phyloP scores from a whole-genome alignment of 176 grass and related monocot species.

The Melocanna baccifera region DNA sequence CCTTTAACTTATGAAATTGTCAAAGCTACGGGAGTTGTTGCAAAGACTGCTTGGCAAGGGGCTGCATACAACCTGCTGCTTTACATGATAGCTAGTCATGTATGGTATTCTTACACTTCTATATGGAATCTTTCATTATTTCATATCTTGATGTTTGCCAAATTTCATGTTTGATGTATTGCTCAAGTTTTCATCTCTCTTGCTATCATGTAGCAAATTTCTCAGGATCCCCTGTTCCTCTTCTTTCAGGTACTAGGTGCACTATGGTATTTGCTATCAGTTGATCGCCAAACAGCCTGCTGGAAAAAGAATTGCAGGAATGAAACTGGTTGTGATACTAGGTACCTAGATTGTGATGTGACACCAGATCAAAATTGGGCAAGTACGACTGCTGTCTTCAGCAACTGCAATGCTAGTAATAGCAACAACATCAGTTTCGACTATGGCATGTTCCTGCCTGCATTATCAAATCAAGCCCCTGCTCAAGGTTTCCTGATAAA shows the following conservation, averaged over 20 bases:
- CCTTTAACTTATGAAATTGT: conserved; percentile 83
- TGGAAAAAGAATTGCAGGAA: conserved; percentile 69
- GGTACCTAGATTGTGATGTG: conserved; percentile 64
- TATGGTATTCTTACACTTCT: conserved; percentile 32
- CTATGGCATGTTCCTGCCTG: conserved; percentile 81
- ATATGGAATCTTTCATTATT: background rate
- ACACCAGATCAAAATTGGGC: conserved; percentile 40
- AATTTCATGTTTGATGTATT: conserved; percentile 12
- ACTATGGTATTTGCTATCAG: conserved; percentile 79
- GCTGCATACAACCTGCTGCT: conserved; percentile 95
- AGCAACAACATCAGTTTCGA: conserved; percentile 15
- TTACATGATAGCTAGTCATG: conserved; percentile 98
- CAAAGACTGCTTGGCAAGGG: conserved; percentile 92
- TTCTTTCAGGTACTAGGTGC: conserved; percentile 75
- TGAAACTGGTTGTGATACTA: conserved; percentile 51
- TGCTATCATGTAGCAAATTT: background rate
- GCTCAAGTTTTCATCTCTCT: background rate
- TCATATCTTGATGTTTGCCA: background rate
- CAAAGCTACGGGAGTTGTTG: conserved; percentile 87
- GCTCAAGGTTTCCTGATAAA: conserved; percentile 65
- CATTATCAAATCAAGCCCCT: conserved; percentile 64
- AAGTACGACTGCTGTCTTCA: conserved; percentile 47
- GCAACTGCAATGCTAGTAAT: conserved; percentile 40
- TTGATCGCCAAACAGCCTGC: conserved; percentile 86
- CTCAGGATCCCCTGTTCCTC: background rate